Base-by-base conservation (phyloP, 805 yeast species). In the Saccharomycopsis schoenii region DNA sequence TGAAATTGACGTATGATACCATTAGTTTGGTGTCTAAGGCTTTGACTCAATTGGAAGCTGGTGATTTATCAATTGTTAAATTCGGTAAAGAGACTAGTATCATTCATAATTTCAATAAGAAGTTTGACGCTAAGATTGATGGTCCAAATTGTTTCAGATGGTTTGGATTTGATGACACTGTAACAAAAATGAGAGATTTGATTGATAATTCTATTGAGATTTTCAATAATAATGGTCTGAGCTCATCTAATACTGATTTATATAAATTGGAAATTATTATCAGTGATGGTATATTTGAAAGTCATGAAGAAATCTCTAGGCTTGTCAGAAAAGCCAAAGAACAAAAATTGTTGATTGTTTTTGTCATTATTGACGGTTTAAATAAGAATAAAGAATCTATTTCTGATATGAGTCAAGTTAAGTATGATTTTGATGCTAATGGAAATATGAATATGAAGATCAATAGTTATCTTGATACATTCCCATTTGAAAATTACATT, bases 201-300 rank as follows among this genome's bases (percentile, higher is more conserved):
- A 86, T 93, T 60, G 74, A 78, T 25, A 81, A 83, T 68, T 88
- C 97, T 3, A 78, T 94, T 62, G 79, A 80, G 59, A 80, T 89
- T 42, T 93, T 94, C 72, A 83, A 80, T 57, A 83, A 83, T 62
- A 74, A 73, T 61, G 83, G 87, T 3, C 69, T 79, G 55, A 70
- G 77, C 3, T 73, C 77, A n/a, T 71, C 79, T 58, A 67, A 76
- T 41, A 71, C 76, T 37, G 97, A 89, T 64, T 78, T 89, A 70
- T 94, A 98, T 97, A 97, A 90, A 73, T 78, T 94, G 66, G 90
- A 96, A 71, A 90, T 94, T 61, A 87, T 94, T 62, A 80, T 94
- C 39, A 90, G 97, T 1, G 99, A 94, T 75, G 99, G 99, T 74
- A 89, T 94, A 56, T 91, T 97, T 70, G 99, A 94, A 72, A 96